Evolutionary conservation across 495 filamentous ascomycete genomes (phyloP), one percentile per base, ranked within the genome.

Genomic region (Glarea lozoyensis): DNA sequence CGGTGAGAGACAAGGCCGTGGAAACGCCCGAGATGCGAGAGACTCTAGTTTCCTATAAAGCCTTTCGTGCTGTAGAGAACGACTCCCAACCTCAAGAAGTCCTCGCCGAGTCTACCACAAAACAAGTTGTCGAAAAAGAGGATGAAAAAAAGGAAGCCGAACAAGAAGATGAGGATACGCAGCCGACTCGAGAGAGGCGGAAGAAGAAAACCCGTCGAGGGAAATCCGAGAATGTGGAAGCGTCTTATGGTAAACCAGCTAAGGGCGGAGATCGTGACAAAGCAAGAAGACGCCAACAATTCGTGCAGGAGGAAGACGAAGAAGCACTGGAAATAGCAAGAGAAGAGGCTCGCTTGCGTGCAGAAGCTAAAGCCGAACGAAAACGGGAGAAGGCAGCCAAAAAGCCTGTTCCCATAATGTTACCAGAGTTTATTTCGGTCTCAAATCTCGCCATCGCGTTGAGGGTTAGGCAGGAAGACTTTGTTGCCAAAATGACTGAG

Each of bases 371-470:
- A 42, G 46, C 35, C 42, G 24, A 20, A 16, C 31, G 48, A 27
- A 56, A 55, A 37, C 16, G 18, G 4, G 53, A 52, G 20, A 58
- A 52, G 38, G 48, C 55, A 2, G 51, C 27, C 29, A 60, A 40
- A 58, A 68, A 33, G 57, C 66, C 35, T 48, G 48, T 61, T 18
- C 82, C 78, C 2, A 78, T 98, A 10, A 72, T 84, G 31, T 68
- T 99, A 0, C 93, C 93, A 0, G 87, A 94, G 51, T 90, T 85
- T 49, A 94, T 97, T 61, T 88, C 79, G 50, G 82, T 96, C 30
- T 69, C 76, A 13, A 89, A 92, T 41, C 67, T 99, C 30, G 87
- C 89, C n/a, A 66, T 75, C 37, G 78, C 82, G 6, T 66, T 99
- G 24, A 79, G 77, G 35, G 71, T 94, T 9, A 75, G 82, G 22